Percentiles rank a stretch among this genome's conserved stretches.
Evolutionary conservation across 768 basidiomycete species (phyloP).

Genomic region (Boletus subparvulus): DNA sequence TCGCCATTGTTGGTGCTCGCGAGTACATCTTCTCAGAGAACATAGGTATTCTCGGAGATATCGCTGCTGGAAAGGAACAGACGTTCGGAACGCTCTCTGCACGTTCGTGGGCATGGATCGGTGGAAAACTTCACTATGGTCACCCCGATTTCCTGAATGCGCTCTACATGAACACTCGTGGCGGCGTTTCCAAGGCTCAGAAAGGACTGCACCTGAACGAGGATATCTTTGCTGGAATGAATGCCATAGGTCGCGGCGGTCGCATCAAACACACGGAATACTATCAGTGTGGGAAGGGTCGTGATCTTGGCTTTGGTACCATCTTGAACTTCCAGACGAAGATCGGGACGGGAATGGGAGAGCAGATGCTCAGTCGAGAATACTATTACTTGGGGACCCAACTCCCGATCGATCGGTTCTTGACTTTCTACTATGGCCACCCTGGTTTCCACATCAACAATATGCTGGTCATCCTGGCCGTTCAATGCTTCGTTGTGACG

Average conservation of each 20-base stretch:
- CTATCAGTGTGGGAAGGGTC: conserved; percentile 98
- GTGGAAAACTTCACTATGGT: conserved; percentile 97
- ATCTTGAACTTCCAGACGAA: conserved; percentile 99
- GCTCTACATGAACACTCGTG: conserved; percentile 96
- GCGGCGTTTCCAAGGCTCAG: conserved; percentile 98
- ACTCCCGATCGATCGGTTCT: conserved; percentile 95
- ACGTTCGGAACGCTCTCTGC: conserved; percentile 99
- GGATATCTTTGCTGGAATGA: conserved; percentile 99
- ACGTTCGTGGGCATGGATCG: conserved; percentile 93
- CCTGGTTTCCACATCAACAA: conserved; percentile 99
- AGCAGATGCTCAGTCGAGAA: conserved; percentile 98
- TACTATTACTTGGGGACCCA: conserved; percentile 99
- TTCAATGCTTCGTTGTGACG: conserved; percentile 92
- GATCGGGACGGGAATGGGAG: conserved; percentile 99
- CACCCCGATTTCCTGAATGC: conserved; percentile 99
- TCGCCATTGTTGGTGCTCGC: conserved; percentile 97
- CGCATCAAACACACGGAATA: conserved; percentile 99
- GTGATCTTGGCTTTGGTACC: conserved; percentile 98
- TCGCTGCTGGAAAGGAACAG: conserved; percentile 99
- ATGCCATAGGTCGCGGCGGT: conserved; percentile 93
- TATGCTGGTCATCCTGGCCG: conserved; percentile 96
- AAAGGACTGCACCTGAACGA: conserved; percentile 99
- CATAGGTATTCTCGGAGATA: conserved; percentile 97
- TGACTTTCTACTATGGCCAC: conserved; percentile 99
- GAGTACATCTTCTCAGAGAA: conserved; percentile 99